phyloP scores from a whole-genome alignment of 2,329 filamentous ascomycete genomes.

The Elsinoe perseae region DNA sequence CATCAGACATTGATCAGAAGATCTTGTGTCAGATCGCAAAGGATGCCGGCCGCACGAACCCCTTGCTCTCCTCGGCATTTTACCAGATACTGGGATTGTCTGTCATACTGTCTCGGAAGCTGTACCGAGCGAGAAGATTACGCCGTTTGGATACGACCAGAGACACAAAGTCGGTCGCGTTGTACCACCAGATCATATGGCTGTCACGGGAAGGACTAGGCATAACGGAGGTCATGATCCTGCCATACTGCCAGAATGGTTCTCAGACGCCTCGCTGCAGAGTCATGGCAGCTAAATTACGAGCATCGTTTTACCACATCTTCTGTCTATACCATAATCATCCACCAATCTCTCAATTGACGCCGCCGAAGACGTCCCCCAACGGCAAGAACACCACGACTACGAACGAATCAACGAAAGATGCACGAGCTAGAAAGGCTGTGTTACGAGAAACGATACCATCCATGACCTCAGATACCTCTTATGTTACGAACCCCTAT shows the following conservation, averaged over 20 bases:
- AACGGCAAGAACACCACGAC: constrained; percentile 13
- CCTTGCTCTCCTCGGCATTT: constrained; percentile 70
- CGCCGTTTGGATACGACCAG: constrained; percentile 73
- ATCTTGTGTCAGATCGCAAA: constrained; percentile 85
- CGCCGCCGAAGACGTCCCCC: constrained; percentile 24
- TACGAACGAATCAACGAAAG: constrained; percentile 20
- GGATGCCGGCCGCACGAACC: constrained; percentile 67
- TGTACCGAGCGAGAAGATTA: constrained; percentile 74
- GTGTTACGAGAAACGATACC: constrained; percentile 41
- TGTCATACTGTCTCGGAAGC: constrained; percentile 74
- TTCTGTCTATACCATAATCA: constrained; percentile 95
- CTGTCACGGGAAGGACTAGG: constrained; percentile 83
- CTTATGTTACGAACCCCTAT: constrained; percentile 45
- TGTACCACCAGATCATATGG: constrained; percentile 92
- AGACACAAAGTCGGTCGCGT: constrained; percentile 68
- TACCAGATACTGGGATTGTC: constrained; percentile 90
- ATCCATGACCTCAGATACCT: constrained; percentile 43
- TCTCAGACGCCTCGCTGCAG: constrained; percentile 69
- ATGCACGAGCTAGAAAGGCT: constrained; percentile 25
- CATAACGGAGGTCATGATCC: constrained; percentile 75
- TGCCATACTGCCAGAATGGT: constrained; percentile 65
- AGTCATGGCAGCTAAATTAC: constrained; percentile 82
- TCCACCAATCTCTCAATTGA: constrained; percentile 59
- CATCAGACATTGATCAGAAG: constrained; percentile 95
- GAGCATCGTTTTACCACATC: constrained; percentile 92